Conservation (phyloP, 345 rosid species). For the Moringa oleifera region DNA sequence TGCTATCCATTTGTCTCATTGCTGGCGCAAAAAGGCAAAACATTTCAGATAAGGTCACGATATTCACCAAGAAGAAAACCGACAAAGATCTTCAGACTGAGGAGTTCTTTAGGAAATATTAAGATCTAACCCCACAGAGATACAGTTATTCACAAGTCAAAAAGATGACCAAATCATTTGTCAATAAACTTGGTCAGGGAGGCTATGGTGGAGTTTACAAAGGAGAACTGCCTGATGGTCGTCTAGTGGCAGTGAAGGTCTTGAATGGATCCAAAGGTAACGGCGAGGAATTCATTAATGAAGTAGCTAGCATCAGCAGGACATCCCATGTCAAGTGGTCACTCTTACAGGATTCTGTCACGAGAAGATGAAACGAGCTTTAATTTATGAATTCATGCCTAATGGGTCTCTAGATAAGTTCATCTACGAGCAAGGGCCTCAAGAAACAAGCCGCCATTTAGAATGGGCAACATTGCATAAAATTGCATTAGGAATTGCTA, state of each 20-base stretch:
- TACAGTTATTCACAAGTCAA: constrained; percentile 15
- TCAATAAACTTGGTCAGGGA: constrained; percentile 22
- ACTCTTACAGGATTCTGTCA: constrained; percentile 34
- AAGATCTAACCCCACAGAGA: constrained; percentile 10
- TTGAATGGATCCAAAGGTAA: constrained; percentile 8
- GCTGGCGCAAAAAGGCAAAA: background rate
- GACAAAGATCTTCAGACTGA: constrained; percentile 9
- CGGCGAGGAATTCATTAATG: constrained; percentile 39
- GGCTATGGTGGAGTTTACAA: constrained; percentile 29
- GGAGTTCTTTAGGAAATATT: constrained; percentile 5
- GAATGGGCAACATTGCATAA: constrained; percentile 15
- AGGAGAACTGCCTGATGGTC: constrained; percentile 22
- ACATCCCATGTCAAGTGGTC: constrained; percentile 48
- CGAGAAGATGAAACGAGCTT: constrained; percentile 25
- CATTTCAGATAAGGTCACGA: too few species aligned
- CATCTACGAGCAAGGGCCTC: background rate
- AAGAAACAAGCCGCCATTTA: background rate
- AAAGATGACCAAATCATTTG: constrained; percentile 26
- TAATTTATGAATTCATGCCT: constrained; percentile 31
- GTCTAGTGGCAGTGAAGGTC: constrained; percentile 27
- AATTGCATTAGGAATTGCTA: constrained; percentile 31
- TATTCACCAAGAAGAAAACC: background rate
- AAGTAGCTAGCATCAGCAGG: constrained; percentile 41
- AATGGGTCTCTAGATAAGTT: constrained; percentile 40
- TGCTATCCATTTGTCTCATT: background rate